Evolutionary conservation across 495 filamentous ascomycete genomes (phyloP), one percentile per base, ranked within the genome.

Genomic region (Aspergillus nidulans): DNA sequence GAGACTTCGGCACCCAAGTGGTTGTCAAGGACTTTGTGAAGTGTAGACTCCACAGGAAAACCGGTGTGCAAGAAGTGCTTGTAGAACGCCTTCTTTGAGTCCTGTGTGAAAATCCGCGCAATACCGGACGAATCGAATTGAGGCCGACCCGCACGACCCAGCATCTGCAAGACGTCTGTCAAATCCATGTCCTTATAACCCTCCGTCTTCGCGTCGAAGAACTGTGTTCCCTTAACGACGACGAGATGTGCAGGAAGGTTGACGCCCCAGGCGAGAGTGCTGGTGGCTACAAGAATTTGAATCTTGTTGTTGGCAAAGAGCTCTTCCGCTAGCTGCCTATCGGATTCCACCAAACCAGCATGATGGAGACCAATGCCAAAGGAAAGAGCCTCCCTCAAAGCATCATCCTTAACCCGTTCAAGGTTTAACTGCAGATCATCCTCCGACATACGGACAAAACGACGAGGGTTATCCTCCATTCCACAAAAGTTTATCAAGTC

Each of bases 151-250:
- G 94, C 94, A 70, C 94, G 87, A 52, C 94, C 94, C 23, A 99
- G 77, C 94, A 99, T 99, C 71, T 99, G 94, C 54, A 99, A 77
- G 40, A 99, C 94, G 74, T 99, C 94, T 0, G 94, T 99, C 50
- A 99, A 74, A 70, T 99, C 95, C 95, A 97, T 97, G 71, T 99
- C 94, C 59, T 89, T 91, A 69, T 99, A 99, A 0, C 90, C 94
- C 70, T 96, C 95, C 25, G 90, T 92, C 65, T 99, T 97, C 6
- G 92, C 92, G 67, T 99, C 94, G 71, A 95, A 99, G 75, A 87
- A 99, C 64, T 99, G 94, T 1, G 94, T 99, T 44, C 94, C 94
- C 64, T 99, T 99, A 44, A 99, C 95, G 8, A 99, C 88, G 8
- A 99, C 94, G 4, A 99, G 79, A 75, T 99, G 94, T 1, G 94